Conservation (phyloP, 2,329 filamentous ascomycete species). For the Calycina herbarum region DNA sequence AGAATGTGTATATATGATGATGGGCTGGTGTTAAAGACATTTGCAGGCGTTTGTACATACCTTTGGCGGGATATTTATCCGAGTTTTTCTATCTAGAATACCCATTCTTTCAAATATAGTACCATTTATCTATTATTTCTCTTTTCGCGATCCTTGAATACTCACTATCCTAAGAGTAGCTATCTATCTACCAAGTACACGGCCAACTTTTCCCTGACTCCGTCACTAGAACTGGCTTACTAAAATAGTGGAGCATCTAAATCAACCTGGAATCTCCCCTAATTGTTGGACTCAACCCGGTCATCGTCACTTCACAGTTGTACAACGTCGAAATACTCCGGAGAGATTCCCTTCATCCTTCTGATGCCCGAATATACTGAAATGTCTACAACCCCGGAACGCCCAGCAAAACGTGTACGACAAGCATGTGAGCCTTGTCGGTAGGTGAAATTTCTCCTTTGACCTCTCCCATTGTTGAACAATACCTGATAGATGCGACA, state of each 20-base stretch:
- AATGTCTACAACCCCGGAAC: conserved; percentile 27
- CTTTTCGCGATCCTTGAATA: not conserved
- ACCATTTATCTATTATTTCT: not conserved
- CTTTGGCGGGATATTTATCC: not conserved
- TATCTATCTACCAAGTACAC: too few relatives aligned
- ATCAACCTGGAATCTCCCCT: too few relatives aligned
- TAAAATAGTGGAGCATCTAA: too few relatives aligned
- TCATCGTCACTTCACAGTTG: too few relatives aligned
- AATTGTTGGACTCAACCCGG: too few relatives aligned
- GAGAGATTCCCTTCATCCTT: too few relatives aligned
- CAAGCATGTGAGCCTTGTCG: conserved; percentile 42
- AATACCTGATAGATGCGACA: conserved; percentile 10
- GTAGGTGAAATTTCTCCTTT: conserved; percentile 25
- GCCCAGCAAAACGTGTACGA: conserved; percentile 35
- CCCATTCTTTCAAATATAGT: not conserved
- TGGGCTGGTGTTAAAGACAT: not conserved
- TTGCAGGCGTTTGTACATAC: not conserved
- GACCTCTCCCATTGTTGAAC: conserved; percentile 1
- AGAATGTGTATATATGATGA: not conserved
- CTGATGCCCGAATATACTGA: not conserved
- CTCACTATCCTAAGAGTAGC: too few relatives aligned
- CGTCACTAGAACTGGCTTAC: too few relatives aligned
- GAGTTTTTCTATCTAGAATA: not conserved
- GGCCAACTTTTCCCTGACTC: too few relatives aligned
- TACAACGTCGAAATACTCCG: too few relatives aligned